Evolutionary conservation across 1,139 yeast species (phyloP).

Genomic region (Taphrina populina): DNA sequence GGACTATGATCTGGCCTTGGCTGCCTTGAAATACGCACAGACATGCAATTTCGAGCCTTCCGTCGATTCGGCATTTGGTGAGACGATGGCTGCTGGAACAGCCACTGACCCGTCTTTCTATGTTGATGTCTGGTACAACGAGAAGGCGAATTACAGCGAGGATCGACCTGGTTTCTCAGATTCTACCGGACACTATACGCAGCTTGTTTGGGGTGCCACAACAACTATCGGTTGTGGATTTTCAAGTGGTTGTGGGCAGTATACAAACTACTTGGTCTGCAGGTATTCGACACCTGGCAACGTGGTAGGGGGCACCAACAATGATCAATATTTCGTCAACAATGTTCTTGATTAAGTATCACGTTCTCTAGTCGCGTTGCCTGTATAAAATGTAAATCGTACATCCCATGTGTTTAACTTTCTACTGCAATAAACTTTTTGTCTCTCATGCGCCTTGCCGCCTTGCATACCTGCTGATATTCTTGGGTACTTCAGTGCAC

Average conservation of each 20-base stretch:
- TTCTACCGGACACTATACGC: slow-evolving; percentile 64
- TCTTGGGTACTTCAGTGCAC: no score
- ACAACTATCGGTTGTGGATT: slow-evolving; percentile 53
- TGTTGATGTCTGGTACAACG: slow-evolving; percentile 73
- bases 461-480: no score
- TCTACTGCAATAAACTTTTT: no score
- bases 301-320: slow-evolving; percentile 25
- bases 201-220: slow-evolving; percentile 66
- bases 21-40: slow-evolving; percentile 18
- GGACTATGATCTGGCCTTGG: slow-evolving; percentile 11
- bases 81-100: slow-evolving; percentile 47
- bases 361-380: no score
- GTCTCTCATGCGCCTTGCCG: no score
- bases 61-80: slow-evolving; percentile 11
- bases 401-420: no score
- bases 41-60: slow-evolving; percentile 20
- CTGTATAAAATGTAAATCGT: no score
- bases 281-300: slow-evolving; percentile 22
- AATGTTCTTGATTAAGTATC: slow-evolving; percentile 4
- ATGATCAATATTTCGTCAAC: slow-evolving; percentile 17
- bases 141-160: slow-evolving; percentile 58
- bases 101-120: slow-evolving; percentile 51
- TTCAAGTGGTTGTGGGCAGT: slow-evolving; percentile 27
- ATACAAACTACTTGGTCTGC: slow-evolving; percentile 29
- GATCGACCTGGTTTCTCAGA: slow-evolving; percentile 45